Evolutionary conservation across 495 filamentous ascomycete species (phyloP).

Genomic region (Acidiella bohemica): DNA sequence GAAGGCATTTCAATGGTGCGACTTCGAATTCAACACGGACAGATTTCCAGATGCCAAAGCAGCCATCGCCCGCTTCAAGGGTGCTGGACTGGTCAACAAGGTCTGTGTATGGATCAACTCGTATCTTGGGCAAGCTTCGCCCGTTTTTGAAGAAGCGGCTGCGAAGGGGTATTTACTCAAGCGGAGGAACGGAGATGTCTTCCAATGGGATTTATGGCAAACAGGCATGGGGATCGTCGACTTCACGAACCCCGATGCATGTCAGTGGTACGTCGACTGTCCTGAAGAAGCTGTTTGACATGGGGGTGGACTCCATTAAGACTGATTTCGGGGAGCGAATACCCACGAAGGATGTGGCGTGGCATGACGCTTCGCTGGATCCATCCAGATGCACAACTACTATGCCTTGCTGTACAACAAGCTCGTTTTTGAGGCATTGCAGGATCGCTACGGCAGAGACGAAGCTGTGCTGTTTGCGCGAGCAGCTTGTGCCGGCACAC

Average conservation of each 20-base stretch:
- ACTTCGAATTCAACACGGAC: constrained; percentile 54
- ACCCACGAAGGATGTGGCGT: constrained; percentile 47
- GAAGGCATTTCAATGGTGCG: constrained; percentile 56
- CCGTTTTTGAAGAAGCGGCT: constrained; percentile 49
- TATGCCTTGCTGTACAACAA: constrained; percentile 60
- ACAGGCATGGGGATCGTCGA: constrained; percentile 62
- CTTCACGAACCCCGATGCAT: constrained; percentile 57
- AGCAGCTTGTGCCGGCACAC: constrained; percentile 50
- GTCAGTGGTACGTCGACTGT: constrained; percentile 45
- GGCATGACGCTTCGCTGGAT: constrained; percentile 29
- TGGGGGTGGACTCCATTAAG: constrained; percentile 57
- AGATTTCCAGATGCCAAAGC: constrained; percentile 56
- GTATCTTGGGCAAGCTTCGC: constrained; percentile 54
- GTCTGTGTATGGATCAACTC: constrained; percentile 62
- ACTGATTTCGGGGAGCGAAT: constrained; percentile 65
- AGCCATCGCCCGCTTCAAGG: constrained; percentile 50
- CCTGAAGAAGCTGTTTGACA: constrained; percentile 47
- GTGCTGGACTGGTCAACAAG: constrained; percentile 39
- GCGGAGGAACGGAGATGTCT: constrained; percentile 54
- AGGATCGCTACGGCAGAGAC: constrained; percentile 41
- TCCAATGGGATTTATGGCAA: constrained; percentile 65
- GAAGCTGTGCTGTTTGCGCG: constrained; percentile 57
- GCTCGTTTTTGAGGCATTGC: constrained; percentile 51
- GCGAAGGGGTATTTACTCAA: constrained; percentile 56
- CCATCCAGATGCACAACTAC: constrained; percentile 61